These are phyloP conservation scores for Coelastrella sp. DNA, from an alignment of 139 green algal species.

Conservation along the genomic window DNA sequence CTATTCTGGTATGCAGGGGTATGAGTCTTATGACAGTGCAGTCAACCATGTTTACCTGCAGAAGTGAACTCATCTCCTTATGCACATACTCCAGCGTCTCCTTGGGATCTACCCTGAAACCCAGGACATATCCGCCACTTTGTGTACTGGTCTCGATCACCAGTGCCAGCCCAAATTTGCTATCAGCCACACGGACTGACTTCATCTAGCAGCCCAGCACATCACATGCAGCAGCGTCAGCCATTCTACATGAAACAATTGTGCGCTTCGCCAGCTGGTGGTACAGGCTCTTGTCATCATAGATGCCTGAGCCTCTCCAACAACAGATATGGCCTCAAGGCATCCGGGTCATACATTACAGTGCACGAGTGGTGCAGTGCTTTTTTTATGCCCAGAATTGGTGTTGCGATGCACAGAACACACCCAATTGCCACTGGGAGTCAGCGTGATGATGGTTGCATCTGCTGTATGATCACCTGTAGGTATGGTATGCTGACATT, in stretches of 20 bases:
- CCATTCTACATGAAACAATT: no score
- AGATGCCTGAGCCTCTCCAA: no score
- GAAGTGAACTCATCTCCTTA: conserved; percentile 75
- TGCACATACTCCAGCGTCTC: conserved; percentile 76
- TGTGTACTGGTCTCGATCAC: conserved; percentile 73
- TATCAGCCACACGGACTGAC: conserved; percentile 67
- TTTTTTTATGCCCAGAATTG: no score
- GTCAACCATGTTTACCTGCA: conserved; percentile 52
- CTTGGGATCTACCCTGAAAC: conserved; percentile 76
- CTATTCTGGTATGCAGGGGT: no score
- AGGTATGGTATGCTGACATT: conserved; percentile 85
- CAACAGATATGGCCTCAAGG: no score
- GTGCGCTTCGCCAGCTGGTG: no score
- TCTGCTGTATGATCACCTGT: conserved; percentile 52
- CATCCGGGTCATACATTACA: no score
- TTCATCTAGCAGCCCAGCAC: conserved; percentile 62
- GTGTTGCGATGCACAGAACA: no score
- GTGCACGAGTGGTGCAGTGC: no score
- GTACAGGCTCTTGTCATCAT: no score
- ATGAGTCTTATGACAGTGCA: no score
- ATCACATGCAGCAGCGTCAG: no score
- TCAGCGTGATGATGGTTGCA: background rate
- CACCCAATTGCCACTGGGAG: background rate
- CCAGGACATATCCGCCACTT: conserved; percentile 77
- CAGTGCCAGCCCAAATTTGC: conserved; percentile 83